Conservation (phyloP, 2,329 filamentous ascomycete genomes). For the Exserohilum turcica region DNA sequence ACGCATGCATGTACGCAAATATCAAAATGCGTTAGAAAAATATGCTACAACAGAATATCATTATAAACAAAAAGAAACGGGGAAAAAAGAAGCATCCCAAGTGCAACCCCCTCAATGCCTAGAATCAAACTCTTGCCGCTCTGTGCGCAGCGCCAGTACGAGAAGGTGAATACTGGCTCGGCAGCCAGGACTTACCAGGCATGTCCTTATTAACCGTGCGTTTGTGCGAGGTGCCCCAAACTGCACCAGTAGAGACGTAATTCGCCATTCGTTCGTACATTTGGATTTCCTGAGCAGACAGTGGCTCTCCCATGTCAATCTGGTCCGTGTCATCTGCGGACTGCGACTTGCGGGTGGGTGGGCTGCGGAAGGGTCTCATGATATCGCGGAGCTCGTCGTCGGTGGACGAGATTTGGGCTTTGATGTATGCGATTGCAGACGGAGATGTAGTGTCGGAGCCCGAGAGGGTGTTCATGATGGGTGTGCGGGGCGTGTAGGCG, state of each 20-base stretch:
- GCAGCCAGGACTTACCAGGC: background rate
- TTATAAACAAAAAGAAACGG: background rate
- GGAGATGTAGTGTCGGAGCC: slow-evolving; percentile 42
- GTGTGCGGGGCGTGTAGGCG: slow-evolving; percentile 71
- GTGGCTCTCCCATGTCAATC: background rate
- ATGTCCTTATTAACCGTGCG: background rate
- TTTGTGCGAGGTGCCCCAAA: background rate
- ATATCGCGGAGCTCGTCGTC: slow-evolving; percentile 77
- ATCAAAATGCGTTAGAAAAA: no score
- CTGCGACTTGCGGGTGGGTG: background rate
- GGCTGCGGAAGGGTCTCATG: slow-evolving; percentile 56
- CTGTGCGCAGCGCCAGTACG: background rate
- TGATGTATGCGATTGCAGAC: slow-evolving; percentile 66
- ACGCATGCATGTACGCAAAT: no score
- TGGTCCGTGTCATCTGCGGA: background rate
- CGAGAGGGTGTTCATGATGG: slow-evolving; percentile 78
- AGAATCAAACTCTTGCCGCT: background rate
- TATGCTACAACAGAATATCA: background rate
- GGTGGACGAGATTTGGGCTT: slow-evolving; percentile 78
- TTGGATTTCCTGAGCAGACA: background rate
- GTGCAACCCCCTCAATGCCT: no score
- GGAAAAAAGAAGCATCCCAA: background rate
- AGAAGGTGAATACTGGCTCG: background rate
- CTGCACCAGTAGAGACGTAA: background rate
- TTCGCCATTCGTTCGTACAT: background rate